Percentiles rank a stretch among this genome's conserved stretches.
phyloP scores from a whole-genome alignment of 1,284 basidiomycete species.

The Boletus smithii region DNA sequence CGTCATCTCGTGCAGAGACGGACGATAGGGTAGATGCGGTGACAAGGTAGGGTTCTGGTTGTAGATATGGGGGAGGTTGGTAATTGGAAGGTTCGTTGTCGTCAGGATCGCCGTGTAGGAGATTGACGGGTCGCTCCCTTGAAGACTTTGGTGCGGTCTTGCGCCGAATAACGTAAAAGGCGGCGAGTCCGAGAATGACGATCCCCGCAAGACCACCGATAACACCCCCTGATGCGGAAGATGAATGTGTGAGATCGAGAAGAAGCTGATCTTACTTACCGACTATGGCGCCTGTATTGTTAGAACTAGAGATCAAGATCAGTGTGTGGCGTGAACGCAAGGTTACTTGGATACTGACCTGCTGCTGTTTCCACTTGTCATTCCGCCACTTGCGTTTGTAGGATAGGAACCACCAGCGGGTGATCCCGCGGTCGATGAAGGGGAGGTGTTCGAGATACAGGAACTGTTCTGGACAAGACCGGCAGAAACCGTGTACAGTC shows the following conservation, averaged over 20 bases:
- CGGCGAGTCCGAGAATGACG: conserved; percentile 41
- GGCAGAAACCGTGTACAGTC: conserved; percentile 49
- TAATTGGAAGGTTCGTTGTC: conserved; percentile 37
- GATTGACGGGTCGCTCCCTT: conserved; percentile 59
- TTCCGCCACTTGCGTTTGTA: conserved; percentile 43
- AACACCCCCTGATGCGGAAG: conserved; percentile 47
- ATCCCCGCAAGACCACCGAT: conserved; percentile 58
- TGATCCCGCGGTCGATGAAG: conserved; percentile 69
- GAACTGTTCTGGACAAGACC: conserved; percentile 44
- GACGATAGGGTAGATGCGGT: conserved; percentile 52
- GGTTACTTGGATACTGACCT: conserved; percentile 25
- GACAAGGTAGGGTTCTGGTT: conserved; percentile 70
- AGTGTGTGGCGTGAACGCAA: background rate
- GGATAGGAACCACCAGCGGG: conserved; percentile 76
- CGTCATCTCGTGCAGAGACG: conserved; percentile 25
- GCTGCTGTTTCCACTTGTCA: conserved; percentile 20
- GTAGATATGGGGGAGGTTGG: conserved; percentile 62
- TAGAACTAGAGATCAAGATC: conserved; percentile 22
- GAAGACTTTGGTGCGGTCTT: conserved; percentile 37
- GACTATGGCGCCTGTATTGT: conserved; percentile 63
- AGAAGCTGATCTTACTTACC: conserved; percentile 33
- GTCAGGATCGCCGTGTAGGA: conserved; percentile 61
- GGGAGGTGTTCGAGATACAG: conserved; percentile 58
- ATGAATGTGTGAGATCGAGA: conserved; percentile 6
- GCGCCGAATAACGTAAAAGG: conserved; percentile 54